Conservation (phyloP, 2,329 filamentous ascomycete genomes). For the Calonectria naviculata region DNA sequence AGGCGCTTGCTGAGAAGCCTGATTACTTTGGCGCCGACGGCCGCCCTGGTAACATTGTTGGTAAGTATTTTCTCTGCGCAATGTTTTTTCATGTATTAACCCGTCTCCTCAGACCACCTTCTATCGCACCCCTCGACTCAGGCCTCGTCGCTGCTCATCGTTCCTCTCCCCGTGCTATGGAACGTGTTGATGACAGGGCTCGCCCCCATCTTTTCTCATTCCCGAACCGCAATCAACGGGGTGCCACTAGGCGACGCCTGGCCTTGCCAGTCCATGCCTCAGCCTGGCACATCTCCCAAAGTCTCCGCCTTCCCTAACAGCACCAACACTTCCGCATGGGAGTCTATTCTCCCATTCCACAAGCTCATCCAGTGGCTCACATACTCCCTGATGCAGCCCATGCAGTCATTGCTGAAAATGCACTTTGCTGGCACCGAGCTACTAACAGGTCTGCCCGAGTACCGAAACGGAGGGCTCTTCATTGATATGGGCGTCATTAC, state of each 20-base stretch:
- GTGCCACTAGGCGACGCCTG: slow-evolving; percentile 92
- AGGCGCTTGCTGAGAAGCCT: slow-evolving; percentile 79
- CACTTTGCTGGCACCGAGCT: slow-evolving; percentile 85
- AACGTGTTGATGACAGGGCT: slow-evolving; percentile 89
- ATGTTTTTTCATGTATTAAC: slow-evolving; percentile 26
- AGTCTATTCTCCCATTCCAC: slow-evolving; percentile 89
- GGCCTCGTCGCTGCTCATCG: slow-evolving; percentile 87
- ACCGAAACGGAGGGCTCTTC: slow-evolving; percentile 90
- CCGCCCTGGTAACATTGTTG: slow-evolving; percentile 93
- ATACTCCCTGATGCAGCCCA: slow-evolving; percentile 93
- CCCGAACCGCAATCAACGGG: slow-evolving; percentile 88
- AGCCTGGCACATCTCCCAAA: slow-evolving; percentile 56
- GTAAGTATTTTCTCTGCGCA: slow-evolving; percentile 59
- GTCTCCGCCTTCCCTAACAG: slow-evolving; percentile 36
- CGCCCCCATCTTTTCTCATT: slow-evolving; percentile 87
- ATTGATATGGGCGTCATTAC: slow-evolving; percentile 86
- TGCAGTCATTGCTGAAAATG: slow-evolving; percentile 83
- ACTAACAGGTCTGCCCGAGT: slow-evolving; percentile 89
- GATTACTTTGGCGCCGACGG: slow-evolving; percentile 88
- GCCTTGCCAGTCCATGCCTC: slow-evolving; percentile 87
- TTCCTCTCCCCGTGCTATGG: slow-evolving; percentile 91
- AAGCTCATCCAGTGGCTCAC: slow-evolving; percentile 96
- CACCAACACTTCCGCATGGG: slow-evolving; percentile 61
- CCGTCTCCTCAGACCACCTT: slow-evolving; percentile 79
- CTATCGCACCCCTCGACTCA: slow-evolving; percentile 91